These are phyloP conservation scores for Harringtonia lauricola DNA, from an alignment of 2,329 filamentous ascomycete species.

Conservation along the genomic window DNA sequence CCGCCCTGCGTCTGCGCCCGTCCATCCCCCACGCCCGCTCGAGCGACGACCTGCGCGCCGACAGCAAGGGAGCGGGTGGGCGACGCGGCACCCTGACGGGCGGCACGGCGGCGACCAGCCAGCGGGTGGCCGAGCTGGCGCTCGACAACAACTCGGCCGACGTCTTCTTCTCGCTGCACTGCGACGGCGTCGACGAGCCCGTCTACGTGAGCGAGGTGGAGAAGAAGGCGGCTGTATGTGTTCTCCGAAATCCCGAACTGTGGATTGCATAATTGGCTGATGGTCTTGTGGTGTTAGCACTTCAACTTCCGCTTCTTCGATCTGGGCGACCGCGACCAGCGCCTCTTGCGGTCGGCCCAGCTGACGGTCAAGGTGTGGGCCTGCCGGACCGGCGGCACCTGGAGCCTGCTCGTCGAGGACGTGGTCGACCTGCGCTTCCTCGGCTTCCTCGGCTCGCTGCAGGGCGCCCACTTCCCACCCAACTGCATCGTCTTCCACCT, in stretches of 20 bases:
- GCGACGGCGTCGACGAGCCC: conserved; percentile 52
- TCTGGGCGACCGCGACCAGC: conserved; percentile 49
- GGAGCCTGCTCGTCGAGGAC: conserved; percentile 58
- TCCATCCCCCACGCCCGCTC: conserved; percentile 46
- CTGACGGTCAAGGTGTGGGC: conserved; percentile 69
- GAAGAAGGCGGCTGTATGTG: conserved; percentile 55
- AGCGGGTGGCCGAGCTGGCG: conserved; percentile 66
- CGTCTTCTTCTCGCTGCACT: conserved; percentile 79
- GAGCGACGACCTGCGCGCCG: conserved; percentile 36
- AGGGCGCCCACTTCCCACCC: conserved; percentile 59
- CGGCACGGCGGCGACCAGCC: conserved; percentile 35
- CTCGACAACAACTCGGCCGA: conserved; percentile 67
- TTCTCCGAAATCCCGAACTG: too few species aligned
- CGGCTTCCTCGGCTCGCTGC: conserved; percentile 67
- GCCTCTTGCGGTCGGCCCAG: conserved; percentile 52
- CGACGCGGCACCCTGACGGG: conserved; percentile 39
- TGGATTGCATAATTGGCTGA: too few species aligned
- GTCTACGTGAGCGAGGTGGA: conserved; percentile 84
- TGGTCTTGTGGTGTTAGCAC: conserved; percentile 52
- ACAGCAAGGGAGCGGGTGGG: conserved; percentile 22
- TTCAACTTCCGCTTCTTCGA: conserved; percentile 84
- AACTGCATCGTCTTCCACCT: conserved; percentile 84
- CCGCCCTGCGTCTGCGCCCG: conserved; percentile 32
- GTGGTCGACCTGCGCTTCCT: conserved; percentile 59
- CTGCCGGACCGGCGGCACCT: conserved; percentile 39